These are phyloP conservation scores for Hymenoscyphus fraxineus DNA, from an alignment of 2,329 filamentous ascomycete genomes.

Conservation along the genomic window DNA sequence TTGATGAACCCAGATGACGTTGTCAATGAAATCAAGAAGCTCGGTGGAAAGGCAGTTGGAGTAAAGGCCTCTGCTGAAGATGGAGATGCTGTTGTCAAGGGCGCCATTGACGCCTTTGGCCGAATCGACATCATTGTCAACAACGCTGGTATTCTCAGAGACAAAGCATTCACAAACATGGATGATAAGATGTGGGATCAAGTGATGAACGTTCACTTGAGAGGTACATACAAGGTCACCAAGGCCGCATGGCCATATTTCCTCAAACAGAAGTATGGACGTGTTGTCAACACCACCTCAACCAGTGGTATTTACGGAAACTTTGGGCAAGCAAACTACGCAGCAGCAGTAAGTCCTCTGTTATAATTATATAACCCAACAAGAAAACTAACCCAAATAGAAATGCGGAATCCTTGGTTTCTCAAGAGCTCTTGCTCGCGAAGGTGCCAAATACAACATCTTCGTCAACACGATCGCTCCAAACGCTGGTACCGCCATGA, in stretches of 20 bases:
- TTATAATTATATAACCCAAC: conserved; percentile 33
- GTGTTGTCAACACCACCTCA: conserved; percentile 93
- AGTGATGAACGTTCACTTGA: conserved; percentile 86
- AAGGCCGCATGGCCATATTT: conserved; percentile 98
- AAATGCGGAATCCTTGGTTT: conserved; percentile 94
- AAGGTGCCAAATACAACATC: conserved; percentile 97
- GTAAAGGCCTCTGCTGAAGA: conserved; percentile 94
- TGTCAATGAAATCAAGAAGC: conserved; percentile 86
- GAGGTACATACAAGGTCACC: conserved; percentile 93
- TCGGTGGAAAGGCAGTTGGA: conserved; percentile 84
- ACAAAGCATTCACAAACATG: conserved; percentile 99
- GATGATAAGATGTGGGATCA: conserved; percentile 89
- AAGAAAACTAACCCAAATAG: conserved; percentile 38
- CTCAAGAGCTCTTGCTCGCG: conserved; percentile 85
- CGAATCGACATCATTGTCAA: conserved; percentile 95
- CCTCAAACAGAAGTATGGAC: conserved; percentile 97
- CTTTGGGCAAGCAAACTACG: conserved; percentile 98
- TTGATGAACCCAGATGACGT: conserved; percentile 87
- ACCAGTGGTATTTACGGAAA: conserved; percentile 98
- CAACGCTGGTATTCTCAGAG: conserved; percentile 95
- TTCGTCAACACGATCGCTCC: conserved; percentile 97
- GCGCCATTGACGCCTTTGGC: conserved; percentile 87
- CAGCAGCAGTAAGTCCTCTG: conserved; percentile 67
- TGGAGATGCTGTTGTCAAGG: conserved; percentile 86
- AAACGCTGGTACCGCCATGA: conserved; percentile 95